phyloP scores from a whole-genome alignment of 176 grass and related monocot species.

The Aegilops longissima region DNA sequence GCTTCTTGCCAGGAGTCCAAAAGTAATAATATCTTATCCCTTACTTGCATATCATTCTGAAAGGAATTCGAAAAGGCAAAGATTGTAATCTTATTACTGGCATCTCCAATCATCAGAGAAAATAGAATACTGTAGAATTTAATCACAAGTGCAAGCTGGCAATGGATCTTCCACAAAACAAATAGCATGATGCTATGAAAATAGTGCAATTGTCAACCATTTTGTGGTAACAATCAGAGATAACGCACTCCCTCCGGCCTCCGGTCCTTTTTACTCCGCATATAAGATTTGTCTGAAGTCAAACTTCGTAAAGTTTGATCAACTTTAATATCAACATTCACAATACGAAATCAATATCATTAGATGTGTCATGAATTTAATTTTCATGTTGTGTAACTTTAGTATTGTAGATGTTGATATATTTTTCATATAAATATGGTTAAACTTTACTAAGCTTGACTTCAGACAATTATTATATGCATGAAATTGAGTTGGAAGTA shows the following conservation, averaged over 20 bases:
- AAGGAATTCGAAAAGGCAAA: conserved; percentile 21
- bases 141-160: background rate
- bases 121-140: background rate
- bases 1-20: conserved; percentile 99
- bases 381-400: too few relatives aligned
- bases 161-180: conserved; percentile 8
- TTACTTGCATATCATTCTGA: conserved; percentile 88
- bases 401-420: too few relatives aligned
- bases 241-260: background rate
- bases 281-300: too few relatives aligned
- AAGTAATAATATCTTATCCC: conserved; percentile 76
- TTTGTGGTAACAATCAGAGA: background rate
- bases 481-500: background rate
- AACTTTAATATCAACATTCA: too few relatives aligned
- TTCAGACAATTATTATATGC: too few relatives aligned
- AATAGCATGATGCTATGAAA: background rate
- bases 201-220: background rate
- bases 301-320: too few relatives aligned
- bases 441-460: too few relatives aligned
- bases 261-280: too few relatives aligned
- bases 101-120: background rate
- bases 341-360: too few relatives aligned
- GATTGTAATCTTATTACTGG: background rate
- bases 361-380: too few relatives aligned
- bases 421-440: too few relatives aligned